Conservation (phyloP, 495 filamentous ascomycete genomes). For the Gamarada debralockiae region DNA sequence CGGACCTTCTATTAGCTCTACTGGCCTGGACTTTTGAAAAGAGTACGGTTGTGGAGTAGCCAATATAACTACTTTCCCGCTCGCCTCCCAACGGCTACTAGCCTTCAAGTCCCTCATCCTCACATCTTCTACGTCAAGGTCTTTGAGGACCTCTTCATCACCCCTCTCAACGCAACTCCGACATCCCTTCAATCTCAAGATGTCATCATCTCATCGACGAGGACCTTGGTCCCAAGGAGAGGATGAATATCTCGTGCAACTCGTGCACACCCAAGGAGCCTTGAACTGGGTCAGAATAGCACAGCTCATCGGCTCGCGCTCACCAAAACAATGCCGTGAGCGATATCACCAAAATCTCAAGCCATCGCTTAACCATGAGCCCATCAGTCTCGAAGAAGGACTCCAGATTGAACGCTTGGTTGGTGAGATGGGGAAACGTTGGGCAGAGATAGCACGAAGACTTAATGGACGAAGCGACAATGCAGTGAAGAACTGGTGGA, state of each 20-base stretch:
- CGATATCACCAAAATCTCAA: conserved; percentile 95
- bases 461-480: conserved; percentile 93
- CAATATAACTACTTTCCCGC: conserved; percentile 4
- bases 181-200: conserved; percentile 19
- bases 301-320: conserved; percentile 67
- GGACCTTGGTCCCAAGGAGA: conserved; percentile 89
- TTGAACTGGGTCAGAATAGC: conserved; percentile 94
- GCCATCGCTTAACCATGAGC: conserved; percentile 82
- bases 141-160: background rate
- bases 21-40: background rate
- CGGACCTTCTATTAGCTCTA: conserved; percentile 2
- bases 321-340: conserved; percentile 95
- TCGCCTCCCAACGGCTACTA: conserved; percentile 10
- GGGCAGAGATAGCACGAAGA: conserved; percentile 90
- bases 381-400: conserved; percentile 90
- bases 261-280: conserved; percentile 74
- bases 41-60: background rate
- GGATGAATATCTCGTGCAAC: conserved; percentile 64
- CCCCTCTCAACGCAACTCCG: background rate
- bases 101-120: background rate
- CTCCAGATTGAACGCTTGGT: conserved; percentile 78
- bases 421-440: conserved; percentile 77
- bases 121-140: background rate
- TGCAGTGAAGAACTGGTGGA: conserved; percentile 99
- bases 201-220: conserved; percentile 60